Base-by-base conservation (phyloP, 371 early-diverging fungal genomes). In the Apophysomyces ossiformis region DNA sequence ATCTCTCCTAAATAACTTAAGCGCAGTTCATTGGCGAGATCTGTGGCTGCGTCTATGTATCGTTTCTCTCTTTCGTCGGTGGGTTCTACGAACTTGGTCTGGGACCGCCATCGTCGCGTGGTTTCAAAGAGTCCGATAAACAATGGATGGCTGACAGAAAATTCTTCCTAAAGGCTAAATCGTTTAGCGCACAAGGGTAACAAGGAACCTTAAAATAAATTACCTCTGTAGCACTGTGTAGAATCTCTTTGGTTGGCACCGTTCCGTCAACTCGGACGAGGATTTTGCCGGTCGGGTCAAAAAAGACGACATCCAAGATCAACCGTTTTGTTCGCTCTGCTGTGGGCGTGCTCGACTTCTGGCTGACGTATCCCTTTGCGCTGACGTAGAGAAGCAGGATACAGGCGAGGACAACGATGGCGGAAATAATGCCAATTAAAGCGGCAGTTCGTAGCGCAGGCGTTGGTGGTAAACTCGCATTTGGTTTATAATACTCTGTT, bases 241-340 rank as follows among this genome's bases (percentile, higher is more conserved):
- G 21, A 50, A 50, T 50, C 21, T 50, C 58, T 69, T 65, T 77
- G 69, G 35, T 75, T 67, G 82, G 82, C 5, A 79, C 71, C n/a
- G 72, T 59, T 45, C 82, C 82, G 66, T 79, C 80, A 9, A 70
- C 64, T 32, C 68, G 72, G 16, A 82, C 82, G 15, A 82, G n/a
- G 6, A 82, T 74, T 50, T 73, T 75, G 26, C 79, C 82, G 36
- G 64, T 63, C 7, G 57, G 56, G 54, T 82, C 79, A 54, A 77
- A 82, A 47, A 74, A 70, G 3, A 82, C 69, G 7, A 73, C 65
- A 43, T 71, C 75, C 5, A 82, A 38, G 18, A 78, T 67, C 1
- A 82, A 61, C 0, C 72, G 71, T 13, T 60, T 66, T 15, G 45
- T 69, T 6, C 62, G 70, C 13, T 70, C 7, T n/a, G 26, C 8